Base-by-base conservation (phyloP, 139 green algal species). In the Spirogloea muscicola region DNA sequence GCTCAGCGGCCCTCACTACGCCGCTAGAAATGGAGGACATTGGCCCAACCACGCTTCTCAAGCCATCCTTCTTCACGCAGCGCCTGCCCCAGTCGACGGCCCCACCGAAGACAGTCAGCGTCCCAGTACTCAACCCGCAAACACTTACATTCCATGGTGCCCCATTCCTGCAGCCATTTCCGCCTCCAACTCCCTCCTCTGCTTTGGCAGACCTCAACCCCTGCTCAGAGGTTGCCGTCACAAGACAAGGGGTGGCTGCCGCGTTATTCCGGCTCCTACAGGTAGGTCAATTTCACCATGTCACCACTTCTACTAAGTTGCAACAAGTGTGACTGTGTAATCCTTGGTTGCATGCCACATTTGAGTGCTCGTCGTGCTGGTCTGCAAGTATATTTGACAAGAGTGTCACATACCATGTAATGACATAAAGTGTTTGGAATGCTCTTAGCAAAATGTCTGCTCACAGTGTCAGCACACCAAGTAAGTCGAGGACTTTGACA, bases 131-230 rank as follows among this genome's bases (percentile, higher is more conserved):
- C 13, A 13, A 36, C 13, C 13, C 13, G 27, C 60, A 33, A 29
- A 25, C 29, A 5, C 9, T 25, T 5, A 29, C 34, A 6, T 33
- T 7, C 10, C 63, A 72, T 36, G 63, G 63, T 10, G 31, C 63
- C 16, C 63, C 63, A 3, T 72, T 72, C 5, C 39, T 72, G 39
- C 63, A 72, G 63, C 63, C 63, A 3, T 72, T 72, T 13, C 63
- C 63, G 16, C 63, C 63, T 10, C 63, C 63, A 3, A 40, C 63
- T 6, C 63, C 63, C 31, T 13, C 63, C 33, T 40, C 31, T 4
- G 43, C 59, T 34, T 43, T 68, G 5, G 59, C 59, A 57, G 9
- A 9, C 40, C 59, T 25, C 33, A n/a, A 27, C 4, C 33, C 9
- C 29, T 3, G 27, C 33, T 7, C 6, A 40, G 33, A 9, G 49